Base-by-base conservation (phyloP, 768 basidiomycete species). In the Amanita rubescens region DNA sequence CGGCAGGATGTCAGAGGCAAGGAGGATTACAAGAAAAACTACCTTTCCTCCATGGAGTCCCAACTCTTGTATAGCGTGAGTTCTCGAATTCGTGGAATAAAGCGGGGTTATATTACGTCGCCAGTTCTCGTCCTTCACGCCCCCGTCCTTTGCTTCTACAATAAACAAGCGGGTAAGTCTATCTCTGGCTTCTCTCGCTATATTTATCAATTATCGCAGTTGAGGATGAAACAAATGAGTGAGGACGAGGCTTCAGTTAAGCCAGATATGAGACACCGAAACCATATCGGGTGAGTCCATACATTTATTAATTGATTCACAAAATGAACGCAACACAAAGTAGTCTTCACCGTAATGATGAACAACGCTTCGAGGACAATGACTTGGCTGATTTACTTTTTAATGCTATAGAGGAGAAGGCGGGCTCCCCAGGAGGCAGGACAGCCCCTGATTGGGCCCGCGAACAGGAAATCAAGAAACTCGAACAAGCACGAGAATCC, bases 321-420 rank as follows among this genome's bases (percentile, higher is more conserved):
- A 38, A 22, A 14, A 25, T 45, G 33, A 22, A n/a, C 39, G 43
- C 30, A 41, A 38, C 38, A 51, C 9, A n/a, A 45, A 19, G 12
- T 35, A 64, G 63, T 10, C 46, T 64, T n/a, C 47, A 41, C n/a
- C 48, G 61, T 30, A 55, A 55, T 11, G 35, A 41, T 22, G 54
- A 60, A 44, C 51, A 55, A 9, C 55, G 55, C 5, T 67, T 65
- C 53, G 56, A 58, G n/a, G 65, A 65, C 41, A 50, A 57, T 10
- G 58, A 62, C 46, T 52, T 61, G 50, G 55, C 59, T 44, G 45
- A 55, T n/a, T 39, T 58, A 19, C 54, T 64, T 5, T 54, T 56
- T 5, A 50, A 64, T 30, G 63, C 63, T 2, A 63, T 63, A 37
- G 60, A 61, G 25, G 20, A 15, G 17, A n/a, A 34, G 17, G 59